phyloP scores from a whole-genome alignment of 108 stramenopile species.

The Skeletonema menzelii region DNA sequence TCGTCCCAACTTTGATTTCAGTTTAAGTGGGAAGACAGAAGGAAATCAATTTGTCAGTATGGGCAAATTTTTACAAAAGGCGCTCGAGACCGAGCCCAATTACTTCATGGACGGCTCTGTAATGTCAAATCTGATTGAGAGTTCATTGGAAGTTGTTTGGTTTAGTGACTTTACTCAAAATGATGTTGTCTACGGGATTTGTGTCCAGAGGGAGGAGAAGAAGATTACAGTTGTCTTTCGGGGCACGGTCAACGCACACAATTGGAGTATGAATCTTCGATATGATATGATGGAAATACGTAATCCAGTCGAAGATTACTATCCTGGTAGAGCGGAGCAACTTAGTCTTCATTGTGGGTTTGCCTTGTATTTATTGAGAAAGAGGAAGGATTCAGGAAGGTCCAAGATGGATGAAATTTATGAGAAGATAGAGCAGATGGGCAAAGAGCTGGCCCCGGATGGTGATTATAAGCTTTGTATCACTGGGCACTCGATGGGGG shows the following conservation, averaged over 20 bases:
- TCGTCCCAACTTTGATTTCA: slow-evolving; percentile 11
- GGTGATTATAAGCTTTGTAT: slow-evolving; percentile 30
- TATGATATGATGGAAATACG: slow-evolving; percentile 4
- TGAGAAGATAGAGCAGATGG: slow-evolving; percentile 15
- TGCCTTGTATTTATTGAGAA: slow-evolving; percentile 22
- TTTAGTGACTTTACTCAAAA: slow-evolving; percentile 16
- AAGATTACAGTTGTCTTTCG: slow-evolving; percentile 31
- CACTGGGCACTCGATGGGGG: slow-evolving; percentile 45
- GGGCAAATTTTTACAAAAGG: slow-evolving; percentile 2
- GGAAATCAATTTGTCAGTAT: slow-evolving; percentile 10
- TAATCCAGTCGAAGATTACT: slow-evolving; percentile 17
- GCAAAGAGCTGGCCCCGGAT: slow-evolving; percentile 16
- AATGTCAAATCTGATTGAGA: slow-evolving; percentile 17
- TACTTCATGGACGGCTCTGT: background rate
- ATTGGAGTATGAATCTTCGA: slow-evolving; percentile 13
- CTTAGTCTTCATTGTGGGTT: slow-evolving; percentile 15
- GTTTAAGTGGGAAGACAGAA: background rate
- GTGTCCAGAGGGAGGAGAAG: slow-evolving; percentile 15
- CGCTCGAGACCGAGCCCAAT: background rate
- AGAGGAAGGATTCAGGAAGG: slow-evolving; percentile 16
- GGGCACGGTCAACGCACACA: slow-evolving; percentile 24
- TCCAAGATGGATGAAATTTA: slow-evolving; percentile 27
- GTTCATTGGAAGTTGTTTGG: slow-evolving; percentile 26
- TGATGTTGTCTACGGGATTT: slow-evolving; percentile 37
- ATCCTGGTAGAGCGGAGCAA: slow-evolving; percentile 8